Conservation (phyloP, 495 filamentous ascomycete genomes). For the Hyaloscypha bicolor region DNA sequence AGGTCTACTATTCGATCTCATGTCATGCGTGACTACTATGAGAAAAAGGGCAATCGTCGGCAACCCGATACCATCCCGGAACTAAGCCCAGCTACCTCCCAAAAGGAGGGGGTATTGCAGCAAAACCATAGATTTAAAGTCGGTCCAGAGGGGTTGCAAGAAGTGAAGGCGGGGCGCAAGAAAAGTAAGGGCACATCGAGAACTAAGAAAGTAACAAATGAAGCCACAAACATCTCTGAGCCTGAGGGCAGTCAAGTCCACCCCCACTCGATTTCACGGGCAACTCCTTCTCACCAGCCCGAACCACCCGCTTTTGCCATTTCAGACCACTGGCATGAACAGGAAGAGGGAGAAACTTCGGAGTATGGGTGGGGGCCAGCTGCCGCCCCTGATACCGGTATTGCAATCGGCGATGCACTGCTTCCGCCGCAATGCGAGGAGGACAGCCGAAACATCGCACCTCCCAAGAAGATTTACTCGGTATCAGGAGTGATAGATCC, state of each 20-base stretch:
- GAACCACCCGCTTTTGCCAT: not conserved
- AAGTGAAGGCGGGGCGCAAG: constrained; percentile 11
- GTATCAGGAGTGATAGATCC: constrained; percentile 6
- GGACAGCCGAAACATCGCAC: not conserved
- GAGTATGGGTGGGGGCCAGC: not conserved
- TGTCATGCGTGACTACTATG: constrained; percentile 25
- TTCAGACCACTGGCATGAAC: not conserved
- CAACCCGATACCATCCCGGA: not conserved
- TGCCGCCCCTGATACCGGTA: not conserved
- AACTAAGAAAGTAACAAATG: not conserved
- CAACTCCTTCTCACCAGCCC: not conserved
- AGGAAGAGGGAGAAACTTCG: not conserved
- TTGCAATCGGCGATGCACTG: not conserved
- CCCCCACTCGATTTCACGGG: not conserved
- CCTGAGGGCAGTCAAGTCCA: not conserved
- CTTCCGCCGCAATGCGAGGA: not conserved
- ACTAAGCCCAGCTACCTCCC: constrained; percentile 10
- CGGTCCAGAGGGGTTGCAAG: constrained; percentile 16
- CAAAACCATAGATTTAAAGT: constrained; percentile 17
- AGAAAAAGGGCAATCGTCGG: not conserved
- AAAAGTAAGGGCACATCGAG: not conserved
- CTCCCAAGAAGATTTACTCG: not conserved
- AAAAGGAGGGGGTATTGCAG: constrained; percentile 11
- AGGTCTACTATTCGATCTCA: constrained; percentile 22
- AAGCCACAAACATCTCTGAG: not conserved